Base-by-base conservation (phyloP, 192 early-diverging fungal genomes). In the Backusella westeae region DNA sequence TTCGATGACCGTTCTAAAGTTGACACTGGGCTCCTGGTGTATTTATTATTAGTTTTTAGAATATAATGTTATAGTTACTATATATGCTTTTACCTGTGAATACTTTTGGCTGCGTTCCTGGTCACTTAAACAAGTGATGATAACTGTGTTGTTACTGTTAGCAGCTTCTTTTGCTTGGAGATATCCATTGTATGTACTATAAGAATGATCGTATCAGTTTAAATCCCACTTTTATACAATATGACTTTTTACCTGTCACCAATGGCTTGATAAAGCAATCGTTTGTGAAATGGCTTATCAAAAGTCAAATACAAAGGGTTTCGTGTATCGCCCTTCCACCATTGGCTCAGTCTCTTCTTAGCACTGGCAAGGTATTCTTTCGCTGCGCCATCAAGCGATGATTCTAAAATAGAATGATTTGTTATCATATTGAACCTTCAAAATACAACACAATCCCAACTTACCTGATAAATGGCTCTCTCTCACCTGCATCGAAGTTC, bases 1-100 rank as follows among this genome's bases (percentile, higher is more conserved):
- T n/a, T 98, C 95, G 53, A 98, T 90, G 7, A 98, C 85, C 7
- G 75, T 85, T 23, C 94, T 88, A 74, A 98, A 94, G 76, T 88
- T 89, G 35, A 88, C 56, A 1, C 59, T 34, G 1, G 73, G 73
- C 34, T 67, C 7, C 75, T 77, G 74, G 6, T 38, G 38, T 1
- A 69, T 68, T 56, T 34, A 1, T 38, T 38, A 0, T 38, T 38
- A 7, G 5, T 3, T 38, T 38, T 38, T 38, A 29, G 26, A 1
- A 29, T 29, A 38, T 9, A 9, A 38, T 0, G 36, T 36, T 36
- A 38, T 38, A 7, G 8, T 9, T 38, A 9, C 1, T 42, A 0
- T 44, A 1, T 44, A 4, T 44, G 10, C 0, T 17, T 44, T 44
- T 44, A 15, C 38, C 56, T 72, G 39, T n/a, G 46, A 66, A 23